Conservation (phyloP, 352 stramenopile genomes). For the Nothophytophthora sp. region DNA sequence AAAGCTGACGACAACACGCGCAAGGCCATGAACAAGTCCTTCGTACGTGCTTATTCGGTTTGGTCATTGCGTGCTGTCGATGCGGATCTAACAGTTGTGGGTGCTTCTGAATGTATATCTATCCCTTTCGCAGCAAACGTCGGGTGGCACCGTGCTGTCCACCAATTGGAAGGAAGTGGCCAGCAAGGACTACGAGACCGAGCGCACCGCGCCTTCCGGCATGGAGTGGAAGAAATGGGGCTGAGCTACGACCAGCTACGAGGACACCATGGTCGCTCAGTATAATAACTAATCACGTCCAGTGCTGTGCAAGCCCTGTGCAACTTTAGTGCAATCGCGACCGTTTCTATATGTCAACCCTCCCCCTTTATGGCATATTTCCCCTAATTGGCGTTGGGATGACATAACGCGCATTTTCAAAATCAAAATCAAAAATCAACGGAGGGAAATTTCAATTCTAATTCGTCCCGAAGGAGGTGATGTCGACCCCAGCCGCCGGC, state of each 20-base stretch:
- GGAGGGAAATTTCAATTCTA: conserved; percentile 23
- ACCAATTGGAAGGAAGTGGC: conserved; percentile 93
- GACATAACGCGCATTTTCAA: too few relatives aligned
- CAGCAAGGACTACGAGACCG: conserved; percentile 91
- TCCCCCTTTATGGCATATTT: too few relatives aligned
- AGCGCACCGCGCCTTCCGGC: conserved; percentile 78
- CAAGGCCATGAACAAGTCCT: conserved; percentile 94
- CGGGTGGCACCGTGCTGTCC: conserved; percentile 89
- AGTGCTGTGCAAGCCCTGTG: too few relatives aligned
- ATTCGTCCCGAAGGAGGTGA: conserved; percentile 3
- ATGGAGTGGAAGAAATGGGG: conserved; percentile 93
- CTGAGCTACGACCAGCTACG: conserved; percentile 49
- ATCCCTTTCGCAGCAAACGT: conserved; percentile 75
- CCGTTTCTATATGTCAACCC: too few relatives aligned
- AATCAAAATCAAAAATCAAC: too few relatives aligned
- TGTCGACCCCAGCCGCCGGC: conserved; percentile 1
- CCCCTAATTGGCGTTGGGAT: too few relatives aligned
- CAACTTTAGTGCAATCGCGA: too few relatives aligned
- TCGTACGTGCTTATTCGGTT: conserved; percentile 49
- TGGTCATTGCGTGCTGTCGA: neutral
- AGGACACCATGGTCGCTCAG: too few relatives aligned
- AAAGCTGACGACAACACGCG: conserved; percentile 91
- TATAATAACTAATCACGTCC: too few relatives aligned
- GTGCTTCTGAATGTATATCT: neutral
- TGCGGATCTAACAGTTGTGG: neutral